A percentile compares a stretch with the other conserved stretches of the same genome.
Conservation (phyloP, 176 grass and related monocot genomes). For the Puya raimondii region DNA sequence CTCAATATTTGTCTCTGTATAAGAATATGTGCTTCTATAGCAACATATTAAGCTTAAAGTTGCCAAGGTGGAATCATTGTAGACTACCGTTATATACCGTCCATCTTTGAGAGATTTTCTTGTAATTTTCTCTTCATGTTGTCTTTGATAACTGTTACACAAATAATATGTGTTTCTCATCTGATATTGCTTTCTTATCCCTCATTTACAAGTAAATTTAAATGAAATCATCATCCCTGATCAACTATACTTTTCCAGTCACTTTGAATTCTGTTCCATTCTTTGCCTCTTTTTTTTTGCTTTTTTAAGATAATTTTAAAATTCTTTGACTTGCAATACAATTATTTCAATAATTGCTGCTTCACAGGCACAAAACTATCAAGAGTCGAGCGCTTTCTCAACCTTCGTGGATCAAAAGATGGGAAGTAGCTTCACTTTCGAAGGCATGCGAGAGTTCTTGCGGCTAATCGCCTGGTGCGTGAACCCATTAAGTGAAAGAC, state of each 20-base stretch:
- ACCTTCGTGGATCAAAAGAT: slow-evolving; percentile 50
- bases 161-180: no score
- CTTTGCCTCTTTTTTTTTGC: background rate
- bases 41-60: background rate
- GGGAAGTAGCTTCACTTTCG: slow-evolving; percentile 44
- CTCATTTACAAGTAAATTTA: background rate
- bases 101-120: background rate
- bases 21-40: background rate
- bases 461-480: slow-evolving; percentile 65
- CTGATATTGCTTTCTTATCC: background rate
- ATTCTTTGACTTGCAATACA: slow-evolving; percentile 3
- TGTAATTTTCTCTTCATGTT: no score
- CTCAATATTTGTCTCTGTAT: background rate
- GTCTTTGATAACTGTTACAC: no score
- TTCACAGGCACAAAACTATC: slow-evolving; percentile 55
- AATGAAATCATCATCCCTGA: background rate
- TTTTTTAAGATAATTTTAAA: background rate
- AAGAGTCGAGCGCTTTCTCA: slow-evolving; percentile 38
- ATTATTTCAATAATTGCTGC: background rate
- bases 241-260: background rate
- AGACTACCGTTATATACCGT: background rate
- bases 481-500: slow-evolving; percentile 33
- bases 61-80: background rate
- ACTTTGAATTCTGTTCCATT: background rate
- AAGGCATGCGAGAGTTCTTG: slow-evolving; percentile 67